Evolutionary conservation across 108 stramenopile species (phyloP), one percentile per base, ranked within the genome.

Genomic region (Cyclotella kingstonii): DNA sequence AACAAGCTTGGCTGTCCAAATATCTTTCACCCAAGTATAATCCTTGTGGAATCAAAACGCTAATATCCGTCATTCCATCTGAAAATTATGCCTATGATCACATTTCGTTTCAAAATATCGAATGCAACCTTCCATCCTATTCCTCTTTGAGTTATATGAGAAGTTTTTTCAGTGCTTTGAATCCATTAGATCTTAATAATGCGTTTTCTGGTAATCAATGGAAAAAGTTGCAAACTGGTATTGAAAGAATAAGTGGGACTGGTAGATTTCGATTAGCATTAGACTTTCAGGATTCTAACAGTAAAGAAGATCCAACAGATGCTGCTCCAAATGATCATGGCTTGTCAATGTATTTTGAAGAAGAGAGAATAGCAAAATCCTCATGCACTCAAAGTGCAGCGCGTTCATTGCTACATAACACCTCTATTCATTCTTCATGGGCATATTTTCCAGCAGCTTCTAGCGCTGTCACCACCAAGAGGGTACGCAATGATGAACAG

Each of bases 351-450:
- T 50, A 11, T 38, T 10, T 8, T 11, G 22, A 25, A 14, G 25
- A 15, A 18, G 50, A 19, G 1, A 41, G 19, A 34, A 17, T 54
- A 2, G 3, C 33, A 26, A 27, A 42, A 17, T 14, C 36, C 33
- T 35, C 34, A 3, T 27, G 23, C 9, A 23, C 33, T 29, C 10
- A 53, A 26, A 12, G 49, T 19, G 39, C 49, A 19, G 28, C 73
- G 26, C 33, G 57, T 0, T 17, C 33, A 25, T 36, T 76, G 18
- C 7, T 68, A 15, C 51, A 48, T 31, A 43, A 43, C 34, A 76
- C 74, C 11, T 57, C 68, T 14, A 76, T 56, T 35, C 45, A 70
- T 51, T 76, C 74, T 18, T 64, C 74, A 15, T 76, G 74, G 74
- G 33, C 61, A 15, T 58, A 76, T 38, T 54, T 76, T 40, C 62